Base-by-base conservation (phyloP, 2,329 filamentous ascomycete genomes). In the Proliferodiscus dingleyae region DNA sequence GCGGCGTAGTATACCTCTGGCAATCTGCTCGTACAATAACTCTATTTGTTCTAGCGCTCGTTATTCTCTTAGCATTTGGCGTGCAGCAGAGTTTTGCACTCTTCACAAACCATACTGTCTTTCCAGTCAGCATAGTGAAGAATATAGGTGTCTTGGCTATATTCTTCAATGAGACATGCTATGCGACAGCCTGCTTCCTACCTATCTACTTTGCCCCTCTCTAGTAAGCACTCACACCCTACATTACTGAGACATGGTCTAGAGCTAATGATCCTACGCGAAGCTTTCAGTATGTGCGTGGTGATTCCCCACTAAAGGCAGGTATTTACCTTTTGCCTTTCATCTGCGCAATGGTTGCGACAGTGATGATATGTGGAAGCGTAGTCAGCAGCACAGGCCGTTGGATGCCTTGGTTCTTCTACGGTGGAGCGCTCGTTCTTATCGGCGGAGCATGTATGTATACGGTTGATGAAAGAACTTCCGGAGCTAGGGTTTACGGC, bases 221-320 rank as follows among this genome's bases (percentile, higher is more conserved):
- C 6, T 36, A 26, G 24, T 26, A 26, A 26, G 24, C 11, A 26
- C 24, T 11, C 24, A 26, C 11, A 26, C 6, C 24, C 24, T 26
- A 11, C 24, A 26, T 11, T 26, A 26, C 11, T 6, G n/a, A n/a
- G n/a, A n/a, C n/a, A n/a, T n/a, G 24, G 24, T 26, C 24, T 26
- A 6, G 24, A 11, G 61, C 72, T n/a, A 67, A 67, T 56, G 70
- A 70, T 46, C 57, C 72, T 19, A 70, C 71, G 4, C 59, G 72
- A 47, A 73, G 69, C 63, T 71, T 75, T 57, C 68, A 74, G 59
- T 64, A 65, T 37, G 64, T 73, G 50, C 63, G 63, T 45, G 61
- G 61, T 16, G 57, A 61, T 41, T 55, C 46, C 21, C 58, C 65
- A 0, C 59, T 60, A 5, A 40, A 50, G 32, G 63, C 64, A 0